Base-by-base conservation (phyloP, 1,284 basidiomycete genomes). In the Coniferiporia sulphurascens region DNA sequence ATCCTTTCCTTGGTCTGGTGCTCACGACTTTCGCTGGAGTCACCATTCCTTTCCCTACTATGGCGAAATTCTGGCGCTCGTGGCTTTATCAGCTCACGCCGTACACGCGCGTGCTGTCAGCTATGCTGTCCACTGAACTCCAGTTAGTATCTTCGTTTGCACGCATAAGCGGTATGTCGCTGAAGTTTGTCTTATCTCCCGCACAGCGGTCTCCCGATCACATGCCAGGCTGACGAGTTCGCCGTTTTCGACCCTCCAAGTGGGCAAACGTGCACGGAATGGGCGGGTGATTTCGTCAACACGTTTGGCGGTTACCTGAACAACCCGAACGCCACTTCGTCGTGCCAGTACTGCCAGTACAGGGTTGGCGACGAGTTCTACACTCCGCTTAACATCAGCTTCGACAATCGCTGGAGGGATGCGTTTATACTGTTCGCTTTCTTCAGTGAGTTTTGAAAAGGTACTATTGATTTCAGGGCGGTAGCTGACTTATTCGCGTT, bases 1-100 rank as follows among this genome's bases (percentile, higher is more conserved):
- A 91, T 67, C 89, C 92, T 4, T 91, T 89, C 77, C 63, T 93
- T 52, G 77, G 80, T 49, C 77, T 93, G 49, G 76, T 88, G 48
- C 80, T 91, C 58, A 73, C 79, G 12, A 80, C 87, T 17, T 89
- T 91, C 79, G 90, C 87, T 62, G 90, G 93, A 74, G 91, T 95
- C 35, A 87, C 88, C 1, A 84, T 93, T 56, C 91, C 91, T 0
- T 89, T 81, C 64, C 81, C 84, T 1, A 79, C 79, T 0, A 73
- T 93, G 71, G 77, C 79, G 46, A 71, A 73, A 41, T 94, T 93
- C 79, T 94, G 89, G 86, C 74, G 81, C 63, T 75, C 76, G 17
- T 94, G 91, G 88, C 70, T 92, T 46, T 91, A 91, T 71, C 74
- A 85, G 62, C 72, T 90, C 6, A 76, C 78, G 44, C 85, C 85